Percentiles rank a stretch among this genome's conserved stretches.
phyloP scores from a whole-genome alignment of 2,329 filamentous ascomycete species.

The Pseudogymnoascus sp. region DNA sequence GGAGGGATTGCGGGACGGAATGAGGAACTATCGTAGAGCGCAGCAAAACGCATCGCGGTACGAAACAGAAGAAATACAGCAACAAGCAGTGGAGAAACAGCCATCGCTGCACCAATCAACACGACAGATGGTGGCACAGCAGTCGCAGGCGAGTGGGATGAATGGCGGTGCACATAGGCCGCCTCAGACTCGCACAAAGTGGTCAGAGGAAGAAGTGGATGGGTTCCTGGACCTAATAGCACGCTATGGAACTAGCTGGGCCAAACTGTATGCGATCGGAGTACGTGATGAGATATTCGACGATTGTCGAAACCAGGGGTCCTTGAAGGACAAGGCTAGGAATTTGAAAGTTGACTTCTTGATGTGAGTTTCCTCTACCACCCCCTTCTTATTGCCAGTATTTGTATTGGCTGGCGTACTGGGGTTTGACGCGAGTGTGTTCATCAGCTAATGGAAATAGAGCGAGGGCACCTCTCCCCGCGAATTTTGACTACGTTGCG shows the following conservation, averaged over 20 bases:
- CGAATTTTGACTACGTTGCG: slow-evolving; percentile 36
- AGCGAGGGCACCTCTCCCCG: slow-evolving; percentile 30
- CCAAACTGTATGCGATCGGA: slow-evolving; percentile 35
- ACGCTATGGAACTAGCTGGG: slow-evolving; percentile 38
- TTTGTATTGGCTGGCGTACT: neutral
- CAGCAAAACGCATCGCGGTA: slow-evolving; percentile 14
- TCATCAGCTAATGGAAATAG: slow-evolving; percentile 19
- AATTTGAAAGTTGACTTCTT: slow-evolving; percentile 42
- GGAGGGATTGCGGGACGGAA: neutral
- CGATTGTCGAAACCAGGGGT: slow-evolving; percentile 36
- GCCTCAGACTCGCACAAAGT: slow-evolving; percentile 23
- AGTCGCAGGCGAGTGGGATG: neutral
- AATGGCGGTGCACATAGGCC: neutral
- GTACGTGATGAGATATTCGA: slow-evolving; percentile 23
- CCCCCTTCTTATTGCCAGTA: slow-evolving; percentile 10
- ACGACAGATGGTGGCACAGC: neutral
- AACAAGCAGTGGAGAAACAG: neutral
- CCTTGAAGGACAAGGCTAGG: slow-evolving; percentile 47
- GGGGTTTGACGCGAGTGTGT: neutral
- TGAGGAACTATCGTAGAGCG: neutral
- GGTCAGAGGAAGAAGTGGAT: slow-evolving; percentile 33
- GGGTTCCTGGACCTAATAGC: slow-evolving; percentile 43
- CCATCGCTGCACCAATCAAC: neutral
- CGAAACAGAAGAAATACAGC: neutral
- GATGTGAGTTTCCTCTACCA: slow-evolving; percentile 30